A percentile compares a stretch with the other conserved stretches of the same genome.
Evolutionary conservation across 2,329 filamentous ascomycete genomes (phyloP).

Genomic region (Tolypocladium ovalisporum): DNA sequence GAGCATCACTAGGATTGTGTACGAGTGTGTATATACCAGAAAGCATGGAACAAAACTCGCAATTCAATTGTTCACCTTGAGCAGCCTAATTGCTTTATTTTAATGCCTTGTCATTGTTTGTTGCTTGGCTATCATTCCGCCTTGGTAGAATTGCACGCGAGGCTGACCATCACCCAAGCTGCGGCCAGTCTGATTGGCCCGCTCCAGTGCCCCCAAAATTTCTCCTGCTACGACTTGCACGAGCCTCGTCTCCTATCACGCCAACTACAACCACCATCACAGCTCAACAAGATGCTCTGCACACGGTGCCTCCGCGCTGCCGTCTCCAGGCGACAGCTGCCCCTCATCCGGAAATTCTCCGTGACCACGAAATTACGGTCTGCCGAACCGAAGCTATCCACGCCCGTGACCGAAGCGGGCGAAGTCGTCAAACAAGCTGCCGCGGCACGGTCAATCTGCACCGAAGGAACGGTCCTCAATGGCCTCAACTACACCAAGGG

Average conservation of each 20-base stretch:
- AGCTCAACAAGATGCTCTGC: slow-evolving; percentile 26
- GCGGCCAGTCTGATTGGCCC: slow-evolving; percentile 13
- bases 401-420: slow-evolving; percentile 19
- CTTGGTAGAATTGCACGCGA: slow-evolving; percentile 4
- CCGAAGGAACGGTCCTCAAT: slow-evolving; percentile 57
- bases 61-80: not conserved
- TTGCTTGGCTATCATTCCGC: not conserved
- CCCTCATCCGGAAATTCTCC: slow-evolving; percentile 27
- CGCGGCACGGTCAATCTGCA: slow-evolving; percentile 38
- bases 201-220: slow-evolving; percentile 2
- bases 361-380: slow-evolving; percentile 23
- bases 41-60: slow-evolving; percentile 13
- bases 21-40: slow-evolving; percentile 23
- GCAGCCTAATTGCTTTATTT: not conserved
- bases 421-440: slow-evolving; percentile 18
- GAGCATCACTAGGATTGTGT: slow-evolving; percentile 14
- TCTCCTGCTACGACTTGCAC: not conserved
- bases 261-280: slow-evolving; percentile 1
- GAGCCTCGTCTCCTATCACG: slow-evolving; percentile 3
- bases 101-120: not conserved
- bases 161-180: slow-evolving; percentile 16
- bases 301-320: slow-evolving; percentile 37
- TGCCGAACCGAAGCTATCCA: slow-evolving; percentile 25
- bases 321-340: slow-evolving; percentile 17
- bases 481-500: slow-evolving; percentile 73